A percentile compares a stretch with the other conserved stretches of the same genome.
Evolutionary conservation across 2,329 filamentous ascomycete genomes (phyloP).

Genomic region (Penicillium hesseltinei): DNA sequence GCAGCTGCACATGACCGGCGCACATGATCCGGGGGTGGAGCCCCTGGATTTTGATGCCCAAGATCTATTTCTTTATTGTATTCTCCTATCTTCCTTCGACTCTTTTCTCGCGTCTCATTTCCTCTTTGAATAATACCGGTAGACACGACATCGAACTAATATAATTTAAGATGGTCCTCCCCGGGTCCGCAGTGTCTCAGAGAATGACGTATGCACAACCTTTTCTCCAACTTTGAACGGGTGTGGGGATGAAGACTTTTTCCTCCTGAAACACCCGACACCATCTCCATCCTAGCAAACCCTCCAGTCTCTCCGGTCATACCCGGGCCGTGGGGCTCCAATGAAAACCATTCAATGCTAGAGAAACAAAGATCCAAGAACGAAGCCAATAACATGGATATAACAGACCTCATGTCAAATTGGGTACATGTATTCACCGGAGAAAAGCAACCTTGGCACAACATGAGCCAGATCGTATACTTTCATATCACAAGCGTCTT

Average conservation of each 20-base stretch:
- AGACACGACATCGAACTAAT: not conserved
- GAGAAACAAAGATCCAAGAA: constrained; percentile 3
- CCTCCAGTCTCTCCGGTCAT: constrained; percentile 9
- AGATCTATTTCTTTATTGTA: not conserved
- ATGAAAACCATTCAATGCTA: constrained; percentile 1
- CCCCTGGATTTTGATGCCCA: not conserved
- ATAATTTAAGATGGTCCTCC: not conserved
- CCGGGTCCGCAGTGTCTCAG: not conserved
- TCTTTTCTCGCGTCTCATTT: not conserved
- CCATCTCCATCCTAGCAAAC: constrained; percentile 2
- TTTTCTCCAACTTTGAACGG: not conserved
- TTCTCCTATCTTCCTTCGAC: not conserved
- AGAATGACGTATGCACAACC: constrained; percentile 12
- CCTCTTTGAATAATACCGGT: not conserved
- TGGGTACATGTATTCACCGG: not conserved
- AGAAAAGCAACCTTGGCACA: not conserved
- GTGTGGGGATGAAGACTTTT: constrained; percentile 10
- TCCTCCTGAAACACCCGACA: constrained; percentile 25
- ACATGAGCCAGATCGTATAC: not conserved
- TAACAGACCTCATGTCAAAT: not conserved
- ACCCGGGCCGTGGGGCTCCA: constrained; percentile 20
- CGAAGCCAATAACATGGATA: not conserved
- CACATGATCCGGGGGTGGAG: constrained; percentile 19
- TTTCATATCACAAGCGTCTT: not conserved
- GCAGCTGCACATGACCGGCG: constrained; percentile 10